Conservation (phyloP, 1,284 basidiomycete species). For the Leccinum fallax region DNA sequence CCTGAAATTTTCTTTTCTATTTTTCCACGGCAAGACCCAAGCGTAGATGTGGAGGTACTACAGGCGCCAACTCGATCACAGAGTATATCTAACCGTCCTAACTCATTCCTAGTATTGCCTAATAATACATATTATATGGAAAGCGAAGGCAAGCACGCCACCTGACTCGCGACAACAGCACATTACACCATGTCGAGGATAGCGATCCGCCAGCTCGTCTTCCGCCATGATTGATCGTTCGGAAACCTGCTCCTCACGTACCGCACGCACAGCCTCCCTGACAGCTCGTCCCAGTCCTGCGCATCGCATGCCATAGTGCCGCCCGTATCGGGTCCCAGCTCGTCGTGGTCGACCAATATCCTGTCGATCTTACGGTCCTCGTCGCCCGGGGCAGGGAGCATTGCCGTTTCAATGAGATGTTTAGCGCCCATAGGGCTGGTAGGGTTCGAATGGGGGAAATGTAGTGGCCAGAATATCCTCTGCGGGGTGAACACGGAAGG, state of each 20-base stretch:
- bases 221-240: conserved; percentile 29
- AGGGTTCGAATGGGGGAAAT: conserved; percentile 13
- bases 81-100: neutral
- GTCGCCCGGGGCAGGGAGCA: conserved; percentile 18
- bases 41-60: neutral
- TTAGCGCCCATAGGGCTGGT: conserved; percentile 7
- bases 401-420: conserved; percentile 25
- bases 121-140: neutral
- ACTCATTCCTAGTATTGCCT: neutral
- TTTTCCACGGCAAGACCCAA: neutral
- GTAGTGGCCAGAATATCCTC: conserved; percentile 33
- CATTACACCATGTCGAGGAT: conserved; percentile 32
- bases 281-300: conserved; percentile 37
- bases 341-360: conserved; percentile 27
- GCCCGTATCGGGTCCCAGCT: conserved; percentile 11
- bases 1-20: neutral
- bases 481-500: conserved; percentile 31
- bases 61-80: neutral
- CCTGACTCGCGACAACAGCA: neutral
- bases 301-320: conserved; percentile 19
- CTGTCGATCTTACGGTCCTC: conserved; percentile 21
- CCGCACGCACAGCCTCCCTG: conserved; percentile 30
- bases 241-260: conserved; percentile 25
- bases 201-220: conserved; percentile 25
- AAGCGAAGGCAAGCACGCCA: neutral